phyloP scores from a whole-genome alignment of 805 yeast species.

The Kuraishia cidri region DNA sequence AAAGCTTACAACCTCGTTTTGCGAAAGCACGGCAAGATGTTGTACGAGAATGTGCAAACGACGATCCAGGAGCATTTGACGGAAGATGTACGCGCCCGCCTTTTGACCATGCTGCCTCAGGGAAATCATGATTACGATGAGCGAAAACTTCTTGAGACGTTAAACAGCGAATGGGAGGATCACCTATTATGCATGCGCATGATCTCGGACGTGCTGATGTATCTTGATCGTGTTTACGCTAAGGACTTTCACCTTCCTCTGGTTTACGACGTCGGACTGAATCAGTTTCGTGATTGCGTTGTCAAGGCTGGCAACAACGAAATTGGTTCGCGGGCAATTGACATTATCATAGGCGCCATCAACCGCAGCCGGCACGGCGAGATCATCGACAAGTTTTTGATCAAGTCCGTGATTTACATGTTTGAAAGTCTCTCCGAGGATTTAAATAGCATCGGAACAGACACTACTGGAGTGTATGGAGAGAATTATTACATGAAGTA shows the following conservation, averaged over 20 bases:
- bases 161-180: constrained; percentile 54
- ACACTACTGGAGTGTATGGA: constrained; percentile 20
- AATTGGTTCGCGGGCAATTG: constrained; percentile 42
- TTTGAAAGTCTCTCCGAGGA: constrained; percentile 54
- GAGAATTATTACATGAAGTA: constrained; percentile 55
- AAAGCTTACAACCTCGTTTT: constrained; percentile 72
- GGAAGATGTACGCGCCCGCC: constrained; percentile 11
- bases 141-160: constrained; percentile 19
- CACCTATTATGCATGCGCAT: constrained; percentile 67
- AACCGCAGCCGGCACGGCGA: constrained; percentile 44
- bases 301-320: constrained; percentile 38
- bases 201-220: constrained; percentile 79
- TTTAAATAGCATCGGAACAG: constrained; percentile 7
- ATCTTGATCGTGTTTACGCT: constrained; percentile 78
- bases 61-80: constrained; percentile 39
- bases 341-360: constrained; percentile 44
- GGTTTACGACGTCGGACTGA: constrained; percentile 67
- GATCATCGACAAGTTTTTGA: constrained; percentile 45
- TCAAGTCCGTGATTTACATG: constrained; percentile 61
- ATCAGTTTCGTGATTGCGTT: constrained; percentile 52
- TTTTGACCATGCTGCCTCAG: constrained; percentile 5
- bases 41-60: constrained; percentile 52
- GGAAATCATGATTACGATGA: constrained; percentile 10
- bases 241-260: constrained; percentile 54
- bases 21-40: constrained; percentile 53